These are phyloP conservation scores for Trichaptum fuscoviolaceum DNA, from an alignment of 768 basidiomycete genomes.

Conservation along the genomic window DNA sequence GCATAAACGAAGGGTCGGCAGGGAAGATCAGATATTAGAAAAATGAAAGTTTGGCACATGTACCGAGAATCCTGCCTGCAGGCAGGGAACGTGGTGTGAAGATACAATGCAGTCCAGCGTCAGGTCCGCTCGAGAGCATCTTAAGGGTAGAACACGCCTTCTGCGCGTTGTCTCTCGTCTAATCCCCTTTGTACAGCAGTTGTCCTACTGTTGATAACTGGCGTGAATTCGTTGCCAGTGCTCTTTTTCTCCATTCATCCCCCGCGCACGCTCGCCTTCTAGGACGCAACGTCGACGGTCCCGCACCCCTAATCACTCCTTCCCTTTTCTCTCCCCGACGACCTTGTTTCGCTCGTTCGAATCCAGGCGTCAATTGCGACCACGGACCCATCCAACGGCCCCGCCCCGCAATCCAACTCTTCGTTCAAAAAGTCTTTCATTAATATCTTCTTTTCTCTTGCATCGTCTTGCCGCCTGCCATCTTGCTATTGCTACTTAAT, in stretches of 20 bases:
- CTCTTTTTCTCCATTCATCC: constrained; percentile 3
- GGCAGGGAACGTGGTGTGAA: constrained; percentile 67
- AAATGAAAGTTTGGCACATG: constrained; percentile 2
- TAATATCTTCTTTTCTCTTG: constrained; percentile 26
- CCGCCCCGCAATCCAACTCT: constrained; percentile 17
- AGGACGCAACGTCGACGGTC: constrained; percentile 4
- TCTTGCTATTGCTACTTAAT: constrained; percentile 15
- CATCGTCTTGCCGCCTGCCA: constrained; percentile 14
- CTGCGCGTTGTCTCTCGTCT: constrained; percentile 36
- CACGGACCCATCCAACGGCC: constrained; percentile 1
- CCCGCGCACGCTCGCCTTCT: constrained; percentile 15
- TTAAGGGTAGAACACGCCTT: constrained; percentile 34
- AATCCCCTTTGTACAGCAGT: constrained; percentile 22
- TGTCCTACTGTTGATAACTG: background rate
- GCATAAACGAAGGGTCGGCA: background rate
- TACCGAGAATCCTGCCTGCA: constrained; percentile 48
- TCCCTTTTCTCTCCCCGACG: background rate
- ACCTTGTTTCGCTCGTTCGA: constrained; percentile 1
- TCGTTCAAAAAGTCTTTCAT: constrained; percentile 30
- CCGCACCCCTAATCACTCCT: background rate
- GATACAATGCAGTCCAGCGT: constrained; percentile 41
- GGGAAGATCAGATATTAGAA: constrained; percentile 1
- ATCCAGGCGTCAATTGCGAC: background rate
- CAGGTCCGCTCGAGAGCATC: constrained; percentile 10
- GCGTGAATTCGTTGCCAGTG: background rate